Percentiles rank a stretch among this genome's conserved stretches.
phyloP scores from a whole-genome alignment of 129 eudicot species.

The Heracleum sosnowskyi region DNA sequence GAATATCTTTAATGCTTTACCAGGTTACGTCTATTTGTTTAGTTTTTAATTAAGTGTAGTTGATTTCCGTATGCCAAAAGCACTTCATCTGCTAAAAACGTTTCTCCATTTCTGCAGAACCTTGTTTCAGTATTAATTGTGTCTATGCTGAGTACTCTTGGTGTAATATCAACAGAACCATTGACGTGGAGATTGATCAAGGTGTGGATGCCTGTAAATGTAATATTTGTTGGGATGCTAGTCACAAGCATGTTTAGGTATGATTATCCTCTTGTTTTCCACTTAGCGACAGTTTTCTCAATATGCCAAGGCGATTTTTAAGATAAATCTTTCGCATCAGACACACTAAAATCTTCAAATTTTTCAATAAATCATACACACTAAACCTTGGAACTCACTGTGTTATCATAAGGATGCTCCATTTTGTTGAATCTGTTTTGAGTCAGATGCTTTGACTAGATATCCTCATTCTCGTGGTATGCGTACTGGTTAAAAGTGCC shows the following conservation, averaged over 20 bases:
- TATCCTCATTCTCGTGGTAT: neutral
- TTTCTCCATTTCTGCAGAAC: slow-evolving; percentile 54
- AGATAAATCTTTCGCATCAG: neutral
- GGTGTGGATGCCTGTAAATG: slow-evolving; percentile 95
- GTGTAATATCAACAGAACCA: slow-evolving; percentile 85
- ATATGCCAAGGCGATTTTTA: neutral
- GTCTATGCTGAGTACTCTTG: slow-evolving; percentile 54
- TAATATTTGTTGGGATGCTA: slow-evolving; percentile 97
- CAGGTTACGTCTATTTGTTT: no score
- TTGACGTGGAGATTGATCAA: slow-evolving; percentile 88
- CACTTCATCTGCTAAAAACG: slow-evolving; percentile 18
- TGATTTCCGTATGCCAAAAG: neutral
- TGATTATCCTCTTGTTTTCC: neutral
- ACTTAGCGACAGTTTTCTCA: neutral
- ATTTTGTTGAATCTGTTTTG: neutral
- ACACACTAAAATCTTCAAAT: neutral
- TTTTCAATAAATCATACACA: neutral
- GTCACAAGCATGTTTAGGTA: slow-evolving; percentile 99
- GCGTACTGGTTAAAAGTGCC: neutral
- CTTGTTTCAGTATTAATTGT: slow-evolving; percentile 79
- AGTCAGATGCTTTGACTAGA: neutral
- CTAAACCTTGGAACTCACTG: neutral
- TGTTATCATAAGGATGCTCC: neutral
- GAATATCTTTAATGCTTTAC: slow-evolving; percentile 95
- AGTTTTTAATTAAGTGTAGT: neutral